Base-by-base conservation (phyloP, 495 filamentous ascomycete genomes). In the Penicillium bovifimosum region DNA sequence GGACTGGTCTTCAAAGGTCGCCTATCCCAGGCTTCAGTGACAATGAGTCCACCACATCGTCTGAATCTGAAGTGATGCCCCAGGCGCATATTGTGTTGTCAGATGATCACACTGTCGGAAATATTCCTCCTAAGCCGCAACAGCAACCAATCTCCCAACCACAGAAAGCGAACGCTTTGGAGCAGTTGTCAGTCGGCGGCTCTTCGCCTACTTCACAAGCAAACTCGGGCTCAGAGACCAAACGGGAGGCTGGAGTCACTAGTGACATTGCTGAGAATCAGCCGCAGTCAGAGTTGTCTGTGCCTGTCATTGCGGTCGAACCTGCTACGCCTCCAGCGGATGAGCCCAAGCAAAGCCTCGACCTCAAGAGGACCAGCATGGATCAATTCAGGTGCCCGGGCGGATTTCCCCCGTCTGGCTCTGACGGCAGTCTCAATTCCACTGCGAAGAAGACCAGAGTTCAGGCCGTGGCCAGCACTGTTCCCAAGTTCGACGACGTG, bases 21-120 rank as follows among this genome's bases (percentile, higher is more conserved):
- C 40, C 43, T 1, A 53, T 59, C 28, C 63, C 65, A n/a, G 48
- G 62, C 17, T 63, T 52, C 41, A 74, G 64, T 47, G 70, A 73
- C 39, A 73, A 67, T 49, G 71, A 70, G 35, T 75, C 72, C 1
- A 69, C 50, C 13, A 52, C 47, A 18, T 73, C 70, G 2, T 73
- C 70, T 7, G 65, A 66, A 8, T 53, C 63, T 9, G 58, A 69
- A 58, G 64, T 39, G 46, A 60, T 31, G 26, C 45, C 33, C 7
- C 26, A 42, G 17, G 58, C 32, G 11, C 50, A 29, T 17, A 39
- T 62, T 8, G 72, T 69, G 20, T 62, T 76, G 14, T 87, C 86
- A 3, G 85, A 70, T 58, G 88, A 92, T 58, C 81, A 84, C 58
- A 78, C 76, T 3, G 65, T 90, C 47, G 86, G 78, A 26, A 71